Evolutionary conservation across 2,329 filamentous ascomycete species (phyloP), one percentile per base, ranked within the genome.

Genomic region (Neonectria hederae): DNA sequence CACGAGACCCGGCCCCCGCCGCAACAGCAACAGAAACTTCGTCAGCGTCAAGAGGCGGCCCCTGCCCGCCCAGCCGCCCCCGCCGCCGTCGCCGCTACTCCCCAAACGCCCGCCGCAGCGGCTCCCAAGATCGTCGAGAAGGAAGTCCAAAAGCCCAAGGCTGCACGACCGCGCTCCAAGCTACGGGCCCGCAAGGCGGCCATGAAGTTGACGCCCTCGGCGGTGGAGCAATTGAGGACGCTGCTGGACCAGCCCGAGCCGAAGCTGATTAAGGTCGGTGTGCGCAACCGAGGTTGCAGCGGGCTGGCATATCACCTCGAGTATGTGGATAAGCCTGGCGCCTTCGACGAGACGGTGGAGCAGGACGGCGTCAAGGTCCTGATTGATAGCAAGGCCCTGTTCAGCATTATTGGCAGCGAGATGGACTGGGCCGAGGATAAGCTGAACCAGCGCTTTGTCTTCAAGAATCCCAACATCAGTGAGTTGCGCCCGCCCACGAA

Each of bases 371-470:
- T 99, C 62, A 95, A 92, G 80, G 95, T 99, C 35, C 79, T 98
- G 77, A 96, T 99, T 62, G 96, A 99, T 79, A 97, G 93, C 84
- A 98, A 97, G 83, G 96, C 96, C 45, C 83, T 99, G 54, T 94
- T 99, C 78, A 98, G 95, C 79, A 98, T 99, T 58, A 97, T 99
- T 73, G 96, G 96, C 5, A 97, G 92, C 76, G 95, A 98, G 82
- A 99, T 99, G 96, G 96, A 99, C 76, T 99, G 95, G 94, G 86
- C 95, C 11, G 94, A 98, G 81, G 96, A 98, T 74, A 97, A 97
- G 83, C 82, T 99, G 69, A 97, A 91, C 78, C 88, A 94, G 79
- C 86, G 92, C 69, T 99, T 99, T 79, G 90, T 97, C 54, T 99
- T 99, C 82, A 90, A 89, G 77, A 99, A 99, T 78, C 96, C 96